A percentile compares a stretch with the other conserved stretches of the same genome.
These are phyloP conservation scores for Whalleya microplaca DNA, from an alignment of 2,329 filamentous ascomycete genomes.

Conservation along the genomic window DNA sequence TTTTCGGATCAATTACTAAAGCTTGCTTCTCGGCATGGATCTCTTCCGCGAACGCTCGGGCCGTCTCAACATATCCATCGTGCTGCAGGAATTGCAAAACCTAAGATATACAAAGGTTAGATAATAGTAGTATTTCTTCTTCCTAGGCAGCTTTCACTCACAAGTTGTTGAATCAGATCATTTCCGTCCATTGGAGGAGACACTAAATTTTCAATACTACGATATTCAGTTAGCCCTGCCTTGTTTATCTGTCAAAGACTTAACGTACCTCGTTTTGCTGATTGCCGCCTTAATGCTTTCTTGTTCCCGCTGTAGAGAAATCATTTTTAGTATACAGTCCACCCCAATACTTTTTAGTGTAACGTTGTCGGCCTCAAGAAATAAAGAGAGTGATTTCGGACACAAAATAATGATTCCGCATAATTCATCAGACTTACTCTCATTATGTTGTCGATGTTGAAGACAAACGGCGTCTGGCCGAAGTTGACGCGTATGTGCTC, in stretches of 20 bases:
- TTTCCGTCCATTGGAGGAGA: conserved; percentile 69
- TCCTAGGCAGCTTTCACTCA: conserved; percentile 41
- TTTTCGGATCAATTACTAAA: conserved; percentile 60
- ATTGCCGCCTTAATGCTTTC: conserved; percentile 65
- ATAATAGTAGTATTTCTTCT: not conserved
- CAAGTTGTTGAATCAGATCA: conserved; percentile 78
- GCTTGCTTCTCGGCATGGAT: conserved; percentile 74
- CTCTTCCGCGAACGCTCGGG: conserved; percentile 83
- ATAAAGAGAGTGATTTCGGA: not conserved
- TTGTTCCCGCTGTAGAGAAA: conserved; percentile 58
- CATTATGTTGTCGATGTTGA: conserved; percentile 88
- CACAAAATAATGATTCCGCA: not conserved
- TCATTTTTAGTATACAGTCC: conserved; percentile 13
- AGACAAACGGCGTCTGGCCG: conserved; percentile 78
- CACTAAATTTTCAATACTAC: conserved; percentile 62
- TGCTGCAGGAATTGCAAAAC: conserved; percentile 88
- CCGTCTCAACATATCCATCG: conserved; percentile 94
- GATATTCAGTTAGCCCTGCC: conserved; percentile 15
- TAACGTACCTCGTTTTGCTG: conserved; percentile 45
- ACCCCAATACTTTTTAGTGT: too few relatives aligned
- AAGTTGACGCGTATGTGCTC: conserved; percentile 69
- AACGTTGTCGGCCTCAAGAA: not conserved
- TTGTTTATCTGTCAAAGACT: not conserved
- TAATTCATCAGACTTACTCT: conserved; percentile 54
- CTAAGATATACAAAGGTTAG: conserved; percentile 38